Base-by-base conservation (phyloP, 2,329 filamentous ascomycete genomes). In the Aspergillus pseudoviridinutans region DNA sequence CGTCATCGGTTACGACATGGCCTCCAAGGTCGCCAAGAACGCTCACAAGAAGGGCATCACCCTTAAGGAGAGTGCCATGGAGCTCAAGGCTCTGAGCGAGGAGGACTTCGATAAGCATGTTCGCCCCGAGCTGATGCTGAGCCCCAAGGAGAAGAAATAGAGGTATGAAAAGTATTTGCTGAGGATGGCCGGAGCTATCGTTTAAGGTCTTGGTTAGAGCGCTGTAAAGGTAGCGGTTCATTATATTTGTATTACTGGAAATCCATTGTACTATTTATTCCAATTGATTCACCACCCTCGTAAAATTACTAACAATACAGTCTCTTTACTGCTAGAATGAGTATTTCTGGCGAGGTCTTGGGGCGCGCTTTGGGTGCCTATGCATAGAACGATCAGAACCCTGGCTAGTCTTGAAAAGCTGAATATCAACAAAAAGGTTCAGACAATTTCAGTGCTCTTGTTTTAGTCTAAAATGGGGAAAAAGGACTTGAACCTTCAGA, bases 11-110 rank as follows among this genome's bases (percentile, higher is more conserved):
- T 96, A 97, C 78, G 92, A 97, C 74, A 95, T 95, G 90, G 92
- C 92, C 53, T 92, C 88, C 78, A 96, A 96, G 82, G 92, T 96
- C 25, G 92, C 92, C 71, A 97, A 97, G 87, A 95, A 99, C 73
- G 94, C 94, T 17, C 94, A 99, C 82, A 97, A 97, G 86, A 97
- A 97, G 86, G 92, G 92, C 35, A 79, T 93, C 53, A 97, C 92
- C 25, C 84, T 99, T 58, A 97, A 97, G 83, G 80, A 96, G 79
- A 93, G 89, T 70, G 93, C 94, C 22, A 87, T 97, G 83, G 91
- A 97, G 82, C 84, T 99, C 65, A 85, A 96, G 66, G 93, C 92
- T 49, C 81, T 97, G 65, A 93, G 87, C 63, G 87, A 88, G 72
- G 90, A 90, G 71, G 92, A 97, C 73, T 97, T 97, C 72, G 92